A percentile compares a stretch with the other conserved stretches of the same genome.
Evolutionary conservation across 129 eudicot genomes (phyloP).

Genomic region (Silybum marianum): DNA sequence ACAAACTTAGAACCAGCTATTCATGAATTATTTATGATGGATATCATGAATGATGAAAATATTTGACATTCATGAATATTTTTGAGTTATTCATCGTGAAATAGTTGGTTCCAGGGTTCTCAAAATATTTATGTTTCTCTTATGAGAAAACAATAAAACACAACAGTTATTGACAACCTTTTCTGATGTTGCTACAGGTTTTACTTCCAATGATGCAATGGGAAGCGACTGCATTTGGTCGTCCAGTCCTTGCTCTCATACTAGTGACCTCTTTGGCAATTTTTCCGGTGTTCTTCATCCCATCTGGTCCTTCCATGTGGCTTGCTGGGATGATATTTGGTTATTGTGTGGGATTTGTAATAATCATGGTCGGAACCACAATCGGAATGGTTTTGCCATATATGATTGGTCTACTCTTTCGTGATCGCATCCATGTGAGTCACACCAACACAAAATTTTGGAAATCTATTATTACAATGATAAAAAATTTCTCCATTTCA

Average conservation of each 20-base stretch:
- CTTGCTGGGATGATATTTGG: conserved; percentile 96
- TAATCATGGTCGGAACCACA: conserved; percentile 93
- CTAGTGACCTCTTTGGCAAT: conserved; percentile 79
- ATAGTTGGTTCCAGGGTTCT: not conserved
- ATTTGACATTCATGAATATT: not conserved
- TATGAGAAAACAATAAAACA: not conserved
- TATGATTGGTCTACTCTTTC: conserved; percentile 72
- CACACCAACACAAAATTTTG: not conserved
- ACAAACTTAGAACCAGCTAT: not conserved
- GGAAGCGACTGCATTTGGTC: conserved; percentile 89
- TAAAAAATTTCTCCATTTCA: not conserved
- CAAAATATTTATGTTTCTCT: not conserved
- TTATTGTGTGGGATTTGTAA: conserved; percentile 81
- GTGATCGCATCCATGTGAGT: conserved; percentile 88
- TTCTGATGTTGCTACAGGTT: conserved; percentile 47
- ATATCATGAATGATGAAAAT: not conserved
- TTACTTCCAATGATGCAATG: conserved; percentile 76
- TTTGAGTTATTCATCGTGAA: not conserved
- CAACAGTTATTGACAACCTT: not conserved
- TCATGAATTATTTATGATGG: not conserved
- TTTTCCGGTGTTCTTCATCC: conserved; percentile 79
- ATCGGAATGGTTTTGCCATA: conserved; percentile 90
- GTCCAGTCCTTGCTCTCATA: conserved; percentile 81
- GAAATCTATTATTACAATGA: not conserved
- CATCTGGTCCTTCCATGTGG: conserved; percentile 98